Evolutionary conservation across 306 rosid genomes (phyloP).

Genomic region (Cicer arietinum): DNA sequence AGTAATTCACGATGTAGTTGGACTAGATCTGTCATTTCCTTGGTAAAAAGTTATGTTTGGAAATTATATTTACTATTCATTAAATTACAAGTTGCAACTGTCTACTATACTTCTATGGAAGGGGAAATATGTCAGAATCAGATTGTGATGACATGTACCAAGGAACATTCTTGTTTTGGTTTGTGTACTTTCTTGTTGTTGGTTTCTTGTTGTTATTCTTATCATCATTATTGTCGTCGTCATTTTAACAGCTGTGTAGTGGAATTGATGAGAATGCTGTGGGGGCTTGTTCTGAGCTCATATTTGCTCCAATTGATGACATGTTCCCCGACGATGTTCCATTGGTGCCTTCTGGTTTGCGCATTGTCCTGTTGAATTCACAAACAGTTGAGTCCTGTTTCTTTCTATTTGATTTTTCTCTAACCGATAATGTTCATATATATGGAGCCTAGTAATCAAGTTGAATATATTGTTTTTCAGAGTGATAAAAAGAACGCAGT

Average conservation of each 20-base stretch:
- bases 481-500: slow-evolving; percentile 66
- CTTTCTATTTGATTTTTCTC: slow-evolving; percentile 51
- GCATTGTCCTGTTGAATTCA: slow-evolving; percentile 84
- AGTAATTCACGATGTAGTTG: slow-evolving; percentile 9
- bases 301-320: slow-evolving; percentile 90
- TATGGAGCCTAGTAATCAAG: slow-evolving; percentile 11
- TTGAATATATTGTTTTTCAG: slow-evolving; percentile 48
- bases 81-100: slow-evolving; percentile 5
- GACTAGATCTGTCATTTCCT: background rate
- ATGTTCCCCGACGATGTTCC: slow-evolving; percentile 92
- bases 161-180: slow-evolving; percentile 7
- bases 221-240: background rate
- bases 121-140: background rate
- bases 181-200: background rate
- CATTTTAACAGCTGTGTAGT: slow-evolving; percentile 65
- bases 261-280: slow-evolving; percentile 83
- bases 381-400: slow-evolving; percentile 79
- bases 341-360: slow-evolving; percentile 93
- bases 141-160: background rate
- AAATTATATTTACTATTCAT: background rate
- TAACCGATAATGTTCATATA: slow-evolving; percentile 21
- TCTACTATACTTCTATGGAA: background rate
- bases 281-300: slow-evolving; percentile 86
- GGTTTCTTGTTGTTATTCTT: background rate
- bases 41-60: background rate